Evolutionary conservation across 805 yeast genomes (phyloP), one percentile per base, ranked within the genome.

Genomic region (Cyberlindnera subsufficiens): DNA sequence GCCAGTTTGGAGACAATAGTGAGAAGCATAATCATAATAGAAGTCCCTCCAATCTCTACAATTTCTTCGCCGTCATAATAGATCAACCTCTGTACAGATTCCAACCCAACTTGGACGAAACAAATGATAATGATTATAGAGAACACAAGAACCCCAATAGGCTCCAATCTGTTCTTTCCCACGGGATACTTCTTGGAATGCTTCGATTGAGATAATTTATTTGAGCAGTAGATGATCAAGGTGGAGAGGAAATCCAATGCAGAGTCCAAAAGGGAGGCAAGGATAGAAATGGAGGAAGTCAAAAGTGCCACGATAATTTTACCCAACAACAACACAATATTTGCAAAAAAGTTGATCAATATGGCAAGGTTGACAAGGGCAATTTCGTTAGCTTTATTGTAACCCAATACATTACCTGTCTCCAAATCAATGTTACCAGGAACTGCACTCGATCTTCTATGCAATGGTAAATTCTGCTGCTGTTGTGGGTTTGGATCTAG

Each of bases 221-320:
- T 80, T 40, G 85, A 76, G 37, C 74, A 58, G 63, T 69, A 84
- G 39, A 86, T 86, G 50, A 86, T 85, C 44, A 82, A 65, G 0
- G 93, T 85, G 15, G 90, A 83, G 42, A 85, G 60, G 42, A 85
- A 79, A 55, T 86, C 95, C 48, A 85, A 70, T 0, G 78, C 67
- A 3, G 91, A 84, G 63, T 85, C 95, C 33, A 86, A 81, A 48
- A 85, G 71, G 1, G 93, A 84, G 0, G 95, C 95, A 39, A 85
- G 67, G 38, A 86, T 76, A 6, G 93, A 84, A 49, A 86, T 75
- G 10, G 95, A 86, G 55, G 68, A 72, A 0, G 91, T 80, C 56
- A 80, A 63, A n/a, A 77, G 47, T 1, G 80, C 77, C 19, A 82
- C 87, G 11, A 71, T 64, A 3, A 72, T 45, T 55, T 85, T 85